Evolutionary conservation across 345 rosid species (phyloP).

Genomic region (Gossypium herbaceum): DNA sequence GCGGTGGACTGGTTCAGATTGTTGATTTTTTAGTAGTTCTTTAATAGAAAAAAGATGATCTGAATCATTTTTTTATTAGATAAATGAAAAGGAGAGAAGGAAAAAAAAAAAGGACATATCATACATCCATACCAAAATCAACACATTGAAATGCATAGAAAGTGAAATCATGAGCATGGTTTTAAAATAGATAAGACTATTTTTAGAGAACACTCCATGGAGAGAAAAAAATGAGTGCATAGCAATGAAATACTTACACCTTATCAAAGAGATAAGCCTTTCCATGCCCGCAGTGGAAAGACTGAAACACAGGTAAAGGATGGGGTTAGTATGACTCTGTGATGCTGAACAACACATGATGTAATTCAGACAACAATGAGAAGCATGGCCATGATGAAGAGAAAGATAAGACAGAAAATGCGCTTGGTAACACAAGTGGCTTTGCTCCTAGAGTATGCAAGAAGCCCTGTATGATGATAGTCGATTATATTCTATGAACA

Average conservation of each 20-base stretch:
- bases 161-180: background rate
- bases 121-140: background rate
- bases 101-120: background rate
- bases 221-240: background rate
- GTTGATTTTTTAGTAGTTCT: background rate
- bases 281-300: slow-evolving; percentile 70
- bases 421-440: background rate
- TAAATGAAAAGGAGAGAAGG: background rate
- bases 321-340: slow-evolving; percentile 11
- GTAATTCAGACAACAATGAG: slow-evolving; percentile 1
- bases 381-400: background rate
- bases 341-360: background rate
- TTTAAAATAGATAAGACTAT: background rate
- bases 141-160: background rate
- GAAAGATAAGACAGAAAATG: background rate
- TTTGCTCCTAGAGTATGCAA: background rate
- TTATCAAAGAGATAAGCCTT: slow-evolving; percentile 74
- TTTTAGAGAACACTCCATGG: background rate
- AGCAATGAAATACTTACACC: slow-evolving; percentile 48
- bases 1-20: background rate
- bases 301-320: slow-evolving; percentile 42
- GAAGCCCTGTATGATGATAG: background rate
- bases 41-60: background rate
- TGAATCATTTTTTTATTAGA: background rate
- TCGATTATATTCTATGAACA: background rate